Conservation (phyloP, 1,139 yeast species). For the Diutina siamensis region DNA sequence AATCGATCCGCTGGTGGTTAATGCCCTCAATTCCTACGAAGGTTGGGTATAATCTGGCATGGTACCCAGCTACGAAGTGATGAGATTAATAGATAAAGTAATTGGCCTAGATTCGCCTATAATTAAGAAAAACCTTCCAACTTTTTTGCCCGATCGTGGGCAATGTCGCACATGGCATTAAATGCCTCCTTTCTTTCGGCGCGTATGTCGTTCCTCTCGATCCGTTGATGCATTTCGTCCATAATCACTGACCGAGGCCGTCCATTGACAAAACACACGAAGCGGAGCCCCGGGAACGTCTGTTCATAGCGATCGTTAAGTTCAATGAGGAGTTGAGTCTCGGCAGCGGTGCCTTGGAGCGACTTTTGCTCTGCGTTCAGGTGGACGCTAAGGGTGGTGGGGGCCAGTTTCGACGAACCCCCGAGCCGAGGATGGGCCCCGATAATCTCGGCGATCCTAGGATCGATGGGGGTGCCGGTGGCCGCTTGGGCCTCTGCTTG, state of each 20-base stretch:
- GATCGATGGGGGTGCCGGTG: slow-evolving; percentile 17
- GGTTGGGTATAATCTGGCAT: slow-evolving; percentile 57
- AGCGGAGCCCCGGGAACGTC: slow-evolving; percentile 70
- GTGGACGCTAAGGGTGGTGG: slow-evolving; percentile 44
- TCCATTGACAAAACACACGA: slow-evolving; percentile 89
- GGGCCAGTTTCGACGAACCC: slow-evolving; percentile 26
- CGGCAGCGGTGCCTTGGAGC: slow-evolving; percentile 34
- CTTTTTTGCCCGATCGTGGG: slow-evolving; percentile 60
- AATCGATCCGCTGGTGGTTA: slow-evolving; percentile 69
- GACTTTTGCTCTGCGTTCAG: slow-evolving; percentile 64
- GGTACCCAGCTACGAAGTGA: too few species aligned
- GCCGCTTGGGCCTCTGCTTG: slow-evolving; percentile 11
- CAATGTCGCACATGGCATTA: slow-evolving; percentile 84
- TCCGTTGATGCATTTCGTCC: slow-evolving; percentile 52
- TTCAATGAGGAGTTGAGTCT: slow-evolving; percentile 32
- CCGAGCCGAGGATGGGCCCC: slow-evolving; percentile 92
- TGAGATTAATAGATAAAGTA: too few species aligned
- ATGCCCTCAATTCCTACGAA: slow-evolving; percentile 71
- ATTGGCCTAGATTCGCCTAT: too few species aligned
- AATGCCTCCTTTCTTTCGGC: slow-evolving; percentile 58
- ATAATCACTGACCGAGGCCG: slow-evolving; percentile 55
- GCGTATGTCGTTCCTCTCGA: slow-evolving; percentile 38
- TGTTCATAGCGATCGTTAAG: slow-evolving; percentile 56
- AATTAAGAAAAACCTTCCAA: neutral
- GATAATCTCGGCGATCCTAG: slow-evolving; percentile 38